Base-by-base conservation (phyloP, 345 rosid genomes). In the Erucastrum elatum region DNA sequence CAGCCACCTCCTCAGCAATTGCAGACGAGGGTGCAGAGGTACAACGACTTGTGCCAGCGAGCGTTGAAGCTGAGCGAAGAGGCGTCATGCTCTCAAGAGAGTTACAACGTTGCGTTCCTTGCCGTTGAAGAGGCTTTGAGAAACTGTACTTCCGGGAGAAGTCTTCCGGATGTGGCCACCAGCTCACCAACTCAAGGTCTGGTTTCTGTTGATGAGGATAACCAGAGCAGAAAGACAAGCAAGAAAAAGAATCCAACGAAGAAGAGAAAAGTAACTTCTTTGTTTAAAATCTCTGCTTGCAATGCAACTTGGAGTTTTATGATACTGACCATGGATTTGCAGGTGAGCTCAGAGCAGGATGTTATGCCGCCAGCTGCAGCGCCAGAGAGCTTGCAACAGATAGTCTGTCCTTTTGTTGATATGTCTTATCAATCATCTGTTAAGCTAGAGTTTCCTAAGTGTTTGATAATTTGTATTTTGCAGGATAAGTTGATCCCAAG, bases 281-380 rank as follows among this genome's bases (percentile, higher is more conserved):
- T 46, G 53, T n/a, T 51, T 11, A n/a, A 1, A 51, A 51, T 13
- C 21, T 53, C 58, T 59, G 30, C 49, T 1, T 53, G 12, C 12
- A 44, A 29, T 66, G 15, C 74, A 49, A 31, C 37, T 53, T 27
- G 25, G 68, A 51, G 67, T 75, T 26, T 66, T 35, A 51, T 68
- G 39, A 31, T 6, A 4, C 58, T 6, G 59, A 69, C 79, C 6
- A 9, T 35, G 4, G 31, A 35, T 68, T n/a, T 78, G 68, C 87
- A 89, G 93, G 87, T 84, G 70, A 84, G 85, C 74, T 53, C 93
- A 12, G 93, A 89, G 84, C 90, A 63, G 77, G 93, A 84, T 77
- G 79, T 83, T 41, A 76, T 85, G 74, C 66, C 85, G 71, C 66
- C 83, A 15, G 82, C 84, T 74, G 81, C 83, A 60, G 71, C 90